Base-by-base conservation (phyloP, 805 yeast species). In the Hanseniaspora lachancei region DNA sequence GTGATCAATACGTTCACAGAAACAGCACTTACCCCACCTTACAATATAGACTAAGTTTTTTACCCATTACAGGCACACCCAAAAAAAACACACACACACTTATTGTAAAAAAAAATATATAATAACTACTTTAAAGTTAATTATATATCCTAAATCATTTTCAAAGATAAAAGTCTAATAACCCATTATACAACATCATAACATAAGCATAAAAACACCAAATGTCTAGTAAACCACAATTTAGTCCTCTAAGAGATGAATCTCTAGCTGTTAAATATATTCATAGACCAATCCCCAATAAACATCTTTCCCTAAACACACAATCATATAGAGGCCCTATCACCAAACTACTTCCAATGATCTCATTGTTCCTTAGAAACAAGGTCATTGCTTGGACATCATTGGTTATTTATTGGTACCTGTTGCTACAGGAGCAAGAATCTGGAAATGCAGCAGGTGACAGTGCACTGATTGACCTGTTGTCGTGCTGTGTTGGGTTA, bases 331-430 rank as follows among this genome's bases (percentile, higher is more conserved):
- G 68, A 3, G 69, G 70, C 23, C 42, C 68, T 47, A 51, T 68
- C 4, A 66, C 77, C 43, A 84, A 77, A 65, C 72, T 82, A 18
- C 75, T 80, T 69, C 84, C 85, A 35, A 77, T 80, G 82, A 81
- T 82, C 3, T 84, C 84, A 48, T 78, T 80, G 80, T 80, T 80
- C 67, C 72, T 80, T 77, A 76, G 66, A 61, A 71, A 72, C 60
- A 69, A 68, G 59, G 67, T 64, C 54, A 48, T 67, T 41, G 70
- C 65, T 12, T 78, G 84, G 84, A 68, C 80, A 23, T 67, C 83
- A 3, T 62, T 80, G 24, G 71, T 80, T 57, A 72, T 77, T 58
- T 72, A 80, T 5, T 61, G 78, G 27, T 79, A 68, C 53, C 63
- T 59, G 49, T 62, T 58, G 29, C 57, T 68, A 21, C 68, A 64